These are phyloP conservation scores for Hypholoma fasciculare DNA, from an alignment of 768 basidiomycete species.

Conservation along the genomic window DNA sequence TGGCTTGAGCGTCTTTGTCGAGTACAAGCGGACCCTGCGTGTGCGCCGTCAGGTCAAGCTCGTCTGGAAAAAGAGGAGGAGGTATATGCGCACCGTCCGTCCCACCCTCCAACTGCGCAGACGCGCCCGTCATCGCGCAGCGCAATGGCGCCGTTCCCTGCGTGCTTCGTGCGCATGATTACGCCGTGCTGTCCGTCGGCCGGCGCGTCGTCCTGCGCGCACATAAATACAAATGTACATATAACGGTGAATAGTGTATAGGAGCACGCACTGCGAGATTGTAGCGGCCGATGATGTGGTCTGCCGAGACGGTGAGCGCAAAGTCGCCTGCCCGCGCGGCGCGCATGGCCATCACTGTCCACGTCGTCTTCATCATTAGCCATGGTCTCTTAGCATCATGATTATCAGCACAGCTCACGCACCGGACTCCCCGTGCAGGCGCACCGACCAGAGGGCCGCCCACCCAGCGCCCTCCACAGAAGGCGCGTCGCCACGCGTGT, in stretches of 20 bases:
- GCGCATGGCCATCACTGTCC: constrained; percentile 79
- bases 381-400: no score
- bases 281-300: constrained; percentile 73
- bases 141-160: constrained; percentile 78
- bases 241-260: background rate
- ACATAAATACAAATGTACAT: background rate
- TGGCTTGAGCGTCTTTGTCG: constrained; percentile 75
- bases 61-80: background rate
- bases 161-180: constrained; percentile 64
- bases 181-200: constrained; percentile 25
- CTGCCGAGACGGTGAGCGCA: constrained; percentile 83
- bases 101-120: constrained; percentile 92
- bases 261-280: constrained; percentile 44
- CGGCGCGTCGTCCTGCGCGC: constrained; percentile 13
- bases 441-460: constrained; percentile 67
- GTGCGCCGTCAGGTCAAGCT: background rate
- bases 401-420: constrained; percentile 26
- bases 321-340: constrained; percentile 58
- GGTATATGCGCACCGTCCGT: constrained; percentile 68
- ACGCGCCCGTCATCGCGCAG: constrained; percentile 76
- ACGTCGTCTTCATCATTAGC: constrained; percentile 24
- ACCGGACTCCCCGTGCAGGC: constrained; percentile 76
- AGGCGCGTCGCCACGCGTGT: constrained; percentile 36
- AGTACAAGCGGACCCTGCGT: constrained; percentile 76
- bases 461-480: constrained; percentile 76